phyloP scores from a whole-genome alignment of 768 basidiomycete genomes.

The Daedalea quercina region DNA sequence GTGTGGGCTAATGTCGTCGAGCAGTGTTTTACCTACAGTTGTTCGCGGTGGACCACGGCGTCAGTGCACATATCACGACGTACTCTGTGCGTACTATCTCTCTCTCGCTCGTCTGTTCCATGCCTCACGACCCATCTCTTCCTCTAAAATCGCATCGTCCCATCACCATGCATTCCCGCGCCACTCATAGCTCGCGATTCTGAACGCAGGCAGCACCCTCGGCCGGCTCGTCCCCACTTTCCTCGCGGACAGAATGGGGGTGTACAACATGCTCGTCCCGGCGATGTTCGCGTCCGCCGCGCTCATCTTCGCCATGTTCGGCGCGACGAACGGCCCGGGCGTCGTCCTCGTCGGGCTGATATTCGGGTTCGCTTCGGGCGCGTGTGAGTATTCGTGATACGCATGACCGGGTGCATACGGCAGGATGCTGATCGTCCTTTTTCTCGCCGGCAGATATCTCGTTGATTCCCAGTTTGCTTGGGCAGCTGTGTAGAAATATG shows the following conservation, averaged over 20 bases:
- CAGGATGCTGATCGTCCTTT: not conserved
- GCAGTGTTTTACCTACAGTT: conserved; percentile 22
- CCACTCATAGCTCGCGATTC: conserved; percentile 38
- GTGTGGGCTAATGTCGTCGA: not conserved
- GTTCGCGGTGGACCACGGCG: conserved; percentile 14
- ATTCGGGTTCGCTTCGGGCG: conserved; percentile 44
- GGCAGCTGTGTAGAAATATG: conserved; percentile 11
- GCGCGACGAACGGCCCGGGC: conserved; percentile 27
- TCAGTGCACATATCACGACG: conserved; percentile 14
- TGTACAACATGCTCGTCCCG: conserved; percentile 55
- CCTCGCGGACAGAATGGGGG: conserved; percentile 58
- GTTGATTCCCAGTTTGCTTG: conserved; percentile 16
- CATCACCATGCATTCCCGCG: not conserved
- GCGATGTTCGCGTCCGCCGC: conserved; percentile 29
- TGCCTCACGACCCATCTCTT: too few species aligned
- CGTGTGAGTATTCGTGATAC: conserved; percentile 22
- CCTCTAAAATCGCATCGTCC: too few species aligned
- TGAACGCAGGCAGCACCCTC: conserved; percentile 63
- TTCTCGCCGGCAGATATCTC: conserved; percentile 13
- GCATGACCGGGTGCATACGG: not conserved
- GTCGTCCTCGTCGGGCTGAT: conserved; percentile 35
- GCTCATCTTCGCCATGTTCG: conserved; percentile 36
- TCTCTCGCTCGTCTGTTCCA: not conserved
- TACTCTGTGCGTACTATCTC: conserved; percentile 13
- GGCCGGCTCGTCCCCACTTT: conserved; percentile 61